Evolutionary conservation across 306 rosid species (phyloP).

Genomic region (Rosa multiflora): DNA sequence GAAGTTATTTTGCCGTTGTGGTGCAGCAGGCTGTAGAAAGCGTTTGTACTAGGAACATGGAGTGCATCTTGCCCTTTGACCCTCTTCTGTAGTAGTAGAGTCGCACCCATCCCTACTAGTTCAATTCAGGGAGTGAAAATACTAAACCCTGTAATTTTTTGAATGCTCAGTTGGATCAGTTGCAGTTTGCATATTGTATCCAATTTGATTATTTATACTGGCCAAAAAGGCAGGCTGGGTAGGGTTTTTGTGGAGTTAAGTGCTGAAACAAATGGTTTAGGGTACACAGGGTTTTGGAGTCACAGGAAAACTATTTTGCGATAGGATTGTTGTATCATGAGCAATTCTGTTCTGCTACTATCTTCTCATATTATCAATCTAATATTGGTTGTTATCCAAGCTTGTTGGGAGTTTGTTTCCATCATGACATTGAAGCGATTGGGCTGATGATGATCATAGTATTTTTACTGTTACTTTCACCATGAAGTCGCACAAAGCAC

Average conservation of each 20-base stretch:
- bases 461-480: no score
- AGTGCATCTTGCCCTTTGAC: not conserved
- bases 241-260: not conserved
- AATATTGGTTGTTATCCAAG: not conserved
- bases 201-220: not conserved
- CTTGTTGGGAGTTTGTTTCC: not conserved
- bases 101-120: not conserved
- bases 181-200: not conserved
- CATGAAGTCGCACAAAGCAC: no score
- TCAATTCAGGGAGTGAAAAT: not conserved
- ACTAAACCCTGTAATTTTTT: not conserved
- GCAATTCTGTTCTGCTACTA: not conserved
- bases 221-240: not conserved
- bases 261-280: not conserved
- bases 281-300: not conserved
- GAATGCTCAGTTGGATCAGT: not conserved
- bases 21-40: constrained; percentile 36
- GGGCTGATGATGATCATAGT: not conserved
- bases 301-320: not conserved
- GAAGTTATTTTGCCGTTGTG: constrained; percentile 28
- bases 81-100: constrained; percentile 4
- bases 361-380: not conserved
- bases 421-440: not conserved
- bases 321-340: not conserved
- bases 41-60: constrained; percentile 26